phyloP scores from a whole-genome alignment of 768 basidiomycete species.

The Panellus pusillus region DNA sequence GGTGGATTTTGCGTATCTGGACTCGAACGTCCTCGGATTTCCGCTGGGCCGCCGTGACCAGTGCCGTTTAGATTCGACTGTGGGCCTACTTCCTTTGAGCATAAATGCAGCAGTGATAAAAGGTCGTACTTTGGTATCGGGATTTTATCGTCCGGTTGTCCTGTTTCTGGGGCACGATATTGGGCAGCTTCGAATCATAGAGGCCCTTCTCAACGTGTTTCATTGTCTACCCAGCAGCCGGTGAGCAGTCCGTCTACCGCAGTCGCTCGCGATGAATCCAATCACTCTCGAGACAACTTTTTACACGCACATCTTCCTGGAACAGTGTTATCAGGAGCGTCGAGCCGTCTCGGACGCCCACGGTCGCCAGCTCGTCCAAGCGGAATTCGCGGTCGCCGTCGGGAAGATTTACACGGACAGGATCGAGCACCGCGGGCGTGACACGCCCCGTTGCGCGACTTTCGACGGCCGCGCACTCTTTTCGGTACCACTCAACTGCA shows the following conservation, averaged over 20 bases:
- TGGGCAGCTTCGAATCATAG: constrained; percentile 73
- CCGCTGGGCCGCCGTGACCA: constrained; percentile 55
- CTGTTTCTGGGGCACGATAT: constrained; percentile 67
- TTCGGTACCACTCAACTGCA: constrained; percentile 72
- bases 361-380: constrained; percentile 74
- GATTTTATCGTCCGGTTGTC: constrained; percentile 74
- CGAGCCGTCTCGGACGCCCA: constrained; percentile 79
- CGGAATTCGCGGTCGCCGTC: constrained; percentile 38
- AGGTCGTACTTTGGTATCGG: constrained; percentile 74
- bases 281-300: constrained; percentile 1
- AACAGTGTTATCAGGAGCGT: constrained; percentile 73
- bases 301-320: constrained; percentile 66
- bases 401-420: constrained; percentile 60
- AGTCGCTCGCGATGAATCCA: background rate
- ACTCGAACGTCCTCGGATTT: constrained; percentile 75
- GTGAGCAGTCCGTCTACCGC: constrained; percentile 21
- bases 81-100: constrained; percentile 51
- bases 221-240: constrained; percentile 55
- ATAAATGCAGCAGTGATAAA: background rate
- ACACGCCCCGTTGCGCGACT: constrained; percentile 75
- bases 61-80: constrained; percentile 66
- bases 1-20: constrained; percentile 72
- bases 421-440: constrained; percentile 67
- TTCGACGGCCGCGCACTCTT: constrained; percentile 73
- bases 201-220: constrained; percentile 76